Evolutionary conservation across 306 rosid species (phyloP), one percentile per base, ranked within the genome.

Genomic region (Corylus heterophylla): DNA sequence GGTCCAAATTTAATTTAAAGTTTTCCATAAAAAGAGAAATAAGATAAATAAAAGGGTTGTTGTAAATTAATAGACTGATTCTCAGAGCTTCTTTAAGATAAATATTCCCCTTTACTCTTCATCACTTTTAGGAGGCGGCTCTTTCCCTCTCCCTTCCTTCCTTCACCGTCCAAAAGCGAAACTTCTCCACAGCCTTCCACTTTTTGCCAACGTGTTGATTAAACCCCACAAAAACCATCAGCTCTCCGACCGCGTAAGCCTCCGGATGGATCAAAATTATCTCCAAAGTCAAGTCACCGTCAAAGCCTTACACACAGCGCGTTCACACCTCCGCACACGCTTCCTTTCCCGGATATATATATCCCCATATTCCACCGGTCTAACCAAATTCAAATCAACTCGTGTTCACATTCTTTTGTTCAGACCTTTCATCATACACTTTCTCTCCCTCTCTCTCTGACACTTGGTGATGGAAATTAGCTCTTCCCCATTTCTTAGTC

Each of bases 311-410:
- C 75, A 69, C 47, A 42, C 47, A 55, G 68, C 88, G 92, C 84
- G 93, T 90, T 92, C 95, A 87, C 87, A 90, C 73, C 56, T 9
- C 4, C 83, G 1, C 66, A 88, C 95, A 87, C 95, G 95, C 83
- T 79, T 87, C 75, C 31, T 12, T 47, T 18, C 64, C 72, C 37
- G 31, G 71, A 54, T 80, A 44, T 37, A 4, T 55, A 54, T 20
- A 20, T 74, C 52, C 4, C 8, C n/a, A 4, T 48, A 78, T 54
- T 8, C 58, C 50, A 16, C 6, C 50, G 29, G n/a, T 22, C 8
- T 45, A 42, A 7, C 55, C 12, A 8, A 75, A 31, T n/a, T 42
- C n/a, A 54, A 71, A 42, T 73, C 70, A 81, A 69, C 55, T 59
- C 67, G 20, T 69, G 81, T 89, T 89, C 95, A 85, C 90, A 89